phyloP scores from a whole-genome alignment of 2,329 filamentous ascomycete species.

The Paecilomyces sp. region DNA sequence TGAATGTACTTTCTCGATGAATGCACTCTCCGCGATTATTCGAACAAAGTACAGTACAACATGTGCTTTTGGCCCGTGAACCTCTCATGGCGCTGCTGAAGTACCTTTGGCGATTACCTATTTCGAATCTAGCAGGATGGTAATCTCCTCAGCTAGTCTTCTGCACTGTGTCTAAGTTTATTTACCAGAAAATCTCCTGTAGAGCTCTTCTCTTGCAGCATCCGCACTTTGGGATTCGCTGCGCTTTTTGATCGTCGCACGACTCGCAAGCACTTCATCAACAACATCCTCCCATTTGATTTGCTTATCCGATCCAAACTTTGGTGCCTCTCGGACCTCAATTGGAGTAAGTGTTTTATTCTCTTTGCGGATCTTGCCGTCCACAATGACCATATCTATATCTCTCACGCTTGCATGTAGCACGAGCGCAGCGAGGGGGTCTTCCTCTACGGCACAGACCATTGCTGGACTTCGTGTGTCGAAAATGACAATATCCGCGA shows the following conservation, averaged over 20 bases:
- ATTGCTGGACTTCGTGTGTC: conserved; percentile 42
- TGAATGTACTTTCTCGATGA: too few relatives aligned
- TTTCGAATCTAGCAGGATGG: too few relatives aligned
- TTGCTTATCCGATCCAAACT: not conserved
- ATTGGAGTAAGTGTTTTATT: conserved; percentile 9
- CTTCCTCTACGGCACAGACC: conserved; percentile 44
- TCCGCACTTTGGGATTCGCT: not conserved
- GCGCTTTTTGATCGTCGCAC: not conserved
- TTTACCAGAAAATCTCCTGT: not conserved
- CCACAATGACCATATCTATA: conserved; percentile 38
- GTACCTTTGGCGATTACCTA: too few relatives aligned
- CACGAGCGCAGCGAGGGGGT: conserved; percentile 50
- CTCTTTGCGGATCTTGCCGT: conserved; percentile 35
- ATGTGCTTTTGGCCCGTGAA: too few relatives aligned
- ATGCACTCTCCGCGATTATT: too few relatives aligned
- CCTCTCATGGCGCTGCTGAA: too few relatives aligned
- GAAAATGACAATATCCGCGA: conserved; percentile 48
- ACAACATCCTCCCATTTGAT: not conserved
- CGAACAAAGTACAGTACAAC: too few relatives aligned
- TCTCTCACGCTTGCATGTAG: conserved; percentile 40
- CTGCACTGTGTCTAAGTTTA: too few relatives aligned
- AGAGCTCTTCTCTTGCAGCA: not conserved
- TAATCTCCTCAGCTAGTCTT: too few relatives aligned
- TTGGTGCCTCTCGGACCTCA: not conserved
- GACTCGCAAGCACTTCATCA: not conserved